Evolutionary conservation across 2,329 filamentous ascomycete species (phyloP).

Genomic region (Coniella lustricola): DNA sequence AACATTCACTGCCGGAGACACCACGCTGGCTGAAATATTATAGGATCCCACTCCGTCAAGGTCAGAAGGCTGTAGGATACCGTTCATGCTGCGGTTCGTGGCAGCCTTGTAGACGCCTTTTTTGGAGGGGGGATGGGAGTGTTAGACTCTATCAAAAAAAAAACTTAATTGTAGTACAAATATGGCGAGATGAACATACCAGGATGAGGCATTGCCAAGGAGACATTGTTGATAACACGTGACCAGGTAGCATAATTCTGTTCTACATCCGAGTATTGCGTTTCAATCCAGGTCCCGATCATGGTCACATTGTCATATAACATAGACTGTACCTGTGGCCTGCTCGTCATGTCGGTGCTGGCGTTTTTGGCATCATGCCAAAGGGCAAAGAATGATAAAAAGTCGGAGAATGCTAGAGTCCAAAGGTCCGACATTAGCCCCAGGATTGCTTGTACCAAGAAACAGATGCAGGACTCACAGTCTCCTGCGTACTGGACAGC

Average conservation of each 20-base stretch:
- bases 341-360: conserved; percentile 31
- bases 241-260: conserved; percentile 39
- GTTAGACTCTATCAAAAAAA: neutral
- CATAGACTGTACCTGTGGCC: conserved; percentile 56
- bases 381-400: conserved; percentile 50
- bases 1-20: conserved; percentile 64
- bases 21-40: conserved; percentile 58
- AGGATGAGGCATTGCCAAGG: conserved; percentile 69
- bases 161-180: too few species aligned
- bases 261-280: conserved; percentile 43
- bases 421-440: neutral
- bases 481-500: conserved; percentile 64
- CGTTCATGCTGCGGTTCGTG: conserved; percentile 48
- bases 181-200: too few species aligned
- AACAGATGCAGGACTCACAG: conserved; percentile 25
- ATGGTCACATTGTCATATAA: conserved; percentile 69
- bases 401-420: conserved; percentile 57
- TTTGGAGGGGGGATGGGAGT: neutral
- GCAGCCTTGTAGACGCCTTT: conserved; percentile 56
- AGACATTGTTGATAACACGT: conserved; percentile 67
- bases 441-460: neutral
- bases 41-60: conserved; percentile 63
- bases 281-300: conserved; percentile 61
- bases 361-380: conserved; percentile 46
- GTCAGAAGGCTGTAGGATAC: conserved; percentile 62